These are phyloP conservation scores for Actinomortierella ambigua DNA, from an alignment of 371 early-diverging fungal genomes.

Conservation along the genomic window DNA sequence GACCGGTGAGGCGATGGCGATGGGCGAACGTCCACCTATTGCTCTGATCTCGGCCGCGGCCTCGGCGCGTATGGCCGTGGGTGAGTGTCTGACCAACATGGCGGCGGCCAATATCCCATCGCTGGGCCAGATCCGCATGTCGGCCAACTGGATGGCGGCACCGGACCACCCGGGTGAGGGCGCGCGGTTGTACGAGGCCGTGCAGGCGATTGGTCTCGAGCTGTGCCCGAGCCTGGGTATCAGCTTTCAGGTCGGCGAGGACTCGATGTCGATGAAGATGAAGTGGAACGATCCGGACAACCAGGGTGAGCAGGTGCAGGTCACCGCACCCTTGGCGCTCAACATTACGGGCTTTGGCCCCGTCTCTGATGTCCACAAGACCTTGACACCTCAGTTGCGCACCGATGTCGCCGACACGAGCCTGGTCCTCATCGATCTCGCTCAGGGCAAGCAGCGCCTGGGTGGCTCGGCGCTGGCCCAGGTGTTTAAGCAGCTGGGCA, in stretches of 20 bases:
- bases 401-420: conserved; percentile 54
- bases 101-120: conserved; percentile 83
- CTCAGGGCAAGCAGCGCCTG: conserved; percentile 81
- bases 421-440: conserved; percentile 86
- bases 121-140: conserved; percentile 78
- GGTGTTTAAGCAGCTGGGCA: conserved; percentile 87
- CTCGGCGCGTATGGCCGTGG: conserved; percentile 95
- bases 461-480: conserved; percentile 95
- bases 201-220: conserved; percentile 91
- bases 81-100: conserved; percentile 89
- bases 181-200: conserved; percentile 90
- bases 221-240: conserved; percentile 92
- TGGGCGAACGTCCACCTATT: conserved; percentile 94
- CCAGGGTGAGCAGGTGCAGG: conserved; percentile 59
- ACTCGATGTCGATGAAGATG: conserved; percentile 98
- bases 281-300: conserved; percentile 69
- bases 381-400: conserved; percentile 86
- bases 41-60: conserved; percentile 88
- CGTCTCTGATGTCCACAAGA: conserved; percentile 81
- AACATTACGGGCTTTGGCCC: conserved; percentile 93
- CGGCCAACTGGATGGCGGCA: conserved; percentile 98
- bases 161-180: conserved; percentile 93
- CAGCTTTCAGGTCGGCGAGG: conserved; percentile 97
- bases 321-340: conserved; percentile 88
- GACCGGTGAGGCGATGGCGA: conserved; percentile 95